Evolutionary conservation across 148 eudicot genomes (phyloP).

Genomic region (Cornus kousa): DNA sequence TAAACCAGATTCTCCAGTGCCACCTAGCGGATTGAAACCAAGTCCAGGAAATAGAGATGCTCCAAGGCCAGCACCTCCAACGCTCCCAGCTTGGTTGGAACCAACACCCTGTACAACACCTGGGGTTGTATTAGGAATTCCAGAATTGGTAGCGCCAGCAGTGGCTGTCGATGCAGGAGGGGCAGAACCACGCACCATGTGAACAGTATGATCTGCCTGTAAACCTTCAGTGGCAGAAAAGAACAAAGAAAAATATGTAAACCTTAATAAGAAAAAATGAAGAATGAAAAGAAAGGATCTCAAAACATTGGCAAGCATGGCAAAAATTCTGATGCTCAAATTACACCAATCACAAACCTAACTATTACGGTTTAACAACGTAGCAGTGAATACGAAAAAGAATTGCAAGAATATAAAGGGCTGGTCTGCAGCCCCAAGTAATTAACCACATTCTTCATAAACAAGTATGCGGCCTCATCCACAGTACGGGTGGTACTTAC

Average conservation of each 20-base stretch:
- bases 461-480: no score
- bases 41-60: constrained; percentile 74
- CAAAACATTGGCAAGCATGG: constrained; percentile 8
- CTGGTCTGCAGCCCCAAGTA: no score
- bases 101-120: constrained; percentile 31
- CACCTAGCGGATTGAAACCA: constrained; percentile 48
- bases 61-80: constrained; percentile 59
- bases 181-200: constrained; percentile 79
- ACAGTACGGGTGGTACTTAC: no score
- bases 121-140: constrained; percentile 33
- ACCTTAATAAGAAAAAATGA: not conserved
- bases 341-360: constrained; percentile 1
- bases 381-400: not conserved
- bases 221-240: constrained; percentile 40
- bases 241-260: not conserved
- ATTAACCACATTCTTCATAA: no score
- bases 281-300: not conserved
- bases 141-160: constrained; percentile 31
- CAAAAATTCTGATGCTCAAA: not conserved
- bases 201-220: constrained; percentile 79
- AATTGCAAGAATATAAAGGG: not conserved
- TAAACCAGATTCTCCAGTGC: constrained; percentile 54
- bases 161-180: constrained; percentile 46
- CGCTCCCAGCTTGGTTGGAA: constrained; percentile 34
- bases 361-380: constrained; percentile 12